phyloP scores from a whole-genome alignment of 2,329 filamentous ascomycete genomes.

The Rhinocladiella similis region DNA sequence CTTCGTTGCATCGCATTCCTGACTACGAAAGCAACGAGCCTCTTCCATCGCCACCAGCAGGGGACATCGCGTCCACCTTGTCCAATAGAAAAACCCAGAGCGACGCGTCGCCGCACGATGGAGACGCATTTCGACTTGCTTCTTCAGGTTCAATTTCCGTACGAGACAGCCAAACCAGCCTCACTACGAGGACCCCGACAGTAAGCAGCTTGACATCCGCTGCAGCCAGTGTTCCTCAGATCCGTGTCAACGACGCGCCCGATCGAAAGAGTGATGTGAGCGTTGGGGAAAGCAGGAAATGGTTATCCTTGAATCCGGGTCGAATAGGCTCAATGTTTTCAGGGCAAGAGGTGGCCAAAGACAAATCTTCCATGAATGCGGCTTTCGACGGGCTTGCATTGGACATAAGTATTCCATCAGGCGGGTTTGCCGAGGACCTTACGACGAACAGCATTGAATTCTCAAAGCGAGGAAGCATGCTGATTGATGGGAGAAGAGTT shows the following conservation, averaged over 20 bases:
- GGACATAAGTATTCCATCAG: constrained; percentile 52
- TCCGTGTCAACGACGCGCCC: constrained; percentile 16
- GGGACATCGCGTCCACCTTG: constrained; percentile 21
- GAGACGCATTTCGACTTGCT: constrained; percentile 7
- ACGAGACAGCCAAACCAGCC: constrained; percentile 22
- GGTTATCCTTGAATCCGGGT: constrained; percentile 15
- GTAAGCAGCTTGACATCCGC: constrained; percentile 23
- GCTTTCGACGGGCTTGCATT: constrained; percentile 53
- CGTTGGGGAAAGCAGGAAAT: constrained; percentile 12
- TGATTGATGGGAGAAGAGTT: constrained; percentile 55
- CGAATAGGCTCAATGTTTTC: constrained; percentile 9
- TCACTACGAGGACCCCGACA: constrained; percentile 20
- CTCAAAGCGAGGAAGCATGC: constrained; percentile 60
- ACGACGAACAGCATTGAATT: constrained; percentile 56
- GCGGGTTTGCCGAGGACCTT: constrained; percentile 52
- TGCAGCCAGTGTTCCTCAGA: constrained; percentile 23
- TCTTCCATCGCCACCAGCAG: constrained; percentile 10
- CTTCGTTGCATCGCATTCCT: constrained; percentile 15
- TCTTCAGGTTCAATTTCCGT: constrained; percentile 19
- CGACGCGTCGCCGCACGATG: constrained; percentile 23
- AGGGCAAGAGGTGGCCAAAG: constrained; percentile 10
- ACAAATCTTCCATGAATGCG: neutral
- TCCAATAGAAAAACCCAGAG: constrained; percentile 21
- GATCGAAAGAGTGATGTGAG: constrained; percentile 11
- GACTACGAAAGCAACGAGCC: constrained; percentile 13